Evolutionary conservation across 495 filamentous ascomycete species (phyloP).

Genomic region (Penicillium argentinense): DNA sequence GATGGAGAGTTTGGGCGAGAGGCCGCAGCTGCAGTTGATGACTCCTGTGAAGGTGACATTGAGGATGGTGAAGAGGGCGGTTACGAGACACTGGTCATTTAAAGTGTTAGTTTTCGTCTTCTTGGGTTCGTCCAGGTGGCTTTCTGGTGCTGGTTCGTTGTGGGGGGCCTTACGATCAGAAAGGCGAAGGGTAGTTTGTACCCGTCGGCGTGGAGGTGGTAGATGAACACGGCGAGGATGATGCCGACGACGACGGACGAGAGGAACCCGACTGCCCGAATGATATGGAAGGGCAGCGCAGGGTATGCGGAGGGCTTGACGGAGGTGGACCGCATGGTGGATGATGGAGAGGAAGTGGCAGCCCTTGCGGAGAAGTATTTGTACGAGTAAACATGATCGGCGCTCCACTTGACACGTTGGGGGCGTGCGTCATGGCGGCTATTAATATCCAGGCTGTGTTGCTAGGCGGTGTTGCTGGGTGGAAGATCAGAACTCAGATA

Average conservation of each 20-base stretch:
- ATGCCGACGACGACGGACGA: slow-evolving; percentile 56
- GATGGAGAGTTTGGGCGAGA: slow-evolving; percentile 57
- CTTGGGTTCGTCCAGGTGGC: neutral
- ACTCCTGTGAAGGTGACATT: slow-evolving; percentile 52
- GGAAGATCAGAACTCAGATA: neutral
- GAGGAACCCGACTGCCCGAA: slow-evolving; percentile 51
- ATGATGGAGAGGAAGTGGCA: neutral
- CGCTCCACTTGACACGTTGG: slow-evolving; percentile 28
- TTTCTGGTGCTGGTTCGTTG: slow-evolving; percentile 4
- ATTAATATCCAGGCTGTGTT: slow-evolving; percentile 20
- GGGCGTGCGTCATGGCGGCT: slow-evolving; percentile 22
- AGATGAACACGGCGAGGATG: slow-evolving; percentile 63
- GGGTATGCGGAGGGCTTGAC: slow-evolving; percentile 59
- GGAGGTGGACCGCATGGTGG: slow-evolving; percentile 32
- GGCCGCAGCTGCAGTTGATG: slow-evolving; percentile 56
- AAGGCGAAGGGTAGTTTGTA: slow-evolving; percentile 64
- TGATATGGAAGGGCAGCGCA: slow-evolving; percentile 55
- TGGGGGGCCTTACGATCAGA: slow-evolving; percentile 49
- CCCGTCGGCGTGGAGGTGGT: slow-evolving; percentile 53
- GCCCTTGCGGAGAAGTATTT: neutral
- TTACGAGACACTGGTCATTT: slow-evolving; percentile 49
- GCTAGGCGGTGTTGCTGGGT: neutral
- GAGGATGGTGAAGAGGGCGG: slow-evolving; percentile 56
- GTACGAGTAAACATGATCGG: slow-evolving; percentile 23
- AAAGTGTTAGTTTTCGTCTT: slow-evolving; percentile 8